These are phyloP conservation scores for Thermothelomyces thermophilus DNA, from an alignment of 2,329 filamentous ascomycete genomes.

Conservation along the genomic window DNA sequence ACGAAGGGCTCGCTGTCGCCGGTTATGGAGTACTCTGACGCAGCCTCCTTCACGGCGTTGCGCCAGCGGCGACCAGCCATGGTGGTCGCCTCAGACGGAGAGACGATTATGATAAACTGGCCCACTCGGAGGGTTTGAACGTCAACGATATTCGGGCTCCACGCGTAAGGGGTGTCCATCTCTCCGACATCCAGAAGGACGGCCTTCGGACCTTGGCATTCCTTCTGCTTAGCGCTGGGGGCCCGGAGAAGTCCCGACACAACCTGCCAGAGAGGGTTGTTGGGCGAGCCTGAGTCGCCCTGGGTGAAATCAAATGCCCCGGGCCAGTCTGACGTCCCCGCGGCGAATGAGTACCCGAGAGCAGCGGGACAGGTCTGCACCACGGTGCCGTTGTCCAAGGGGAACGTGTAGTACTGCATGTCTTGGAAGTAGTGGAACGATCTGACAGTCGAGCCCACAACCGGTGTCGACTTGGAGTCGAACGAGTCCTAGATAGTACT, in stretches of 20 bases:
- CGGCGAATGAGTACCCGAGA: constrained; percentile 83
- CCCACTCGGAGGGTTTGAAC: constrained; percentile 78
- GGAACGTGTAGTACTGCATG: constrained; percentile 67
- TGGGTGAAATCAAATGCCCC: constrained; percentile 88
- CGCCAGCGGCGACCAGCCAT: constrained; percentile 90
- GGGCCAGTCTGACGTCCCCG: constrained; percentile 82
- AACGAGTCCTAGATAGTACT: constrained; percentile 46
- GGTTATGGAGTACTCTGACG: constrained; percentile 35
- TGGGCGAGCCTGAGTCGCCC: constrained; percentile 62
- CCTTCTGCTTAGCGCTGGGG: constrained; percentile 61
- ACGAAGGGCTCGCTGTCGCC: constrained; percentile 53
- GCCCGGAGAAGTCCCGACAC: constrained; percentile 64
- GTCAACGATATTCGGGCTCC: constrained; percentile 85
- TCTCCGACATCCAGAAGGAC: constrained; percentile 83
- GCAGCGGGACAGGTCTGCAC: constrained; percentile 77
- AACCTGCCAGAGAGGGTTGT: constrained; percentile 71
- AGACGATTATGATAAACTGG: constrained; percentile 77
- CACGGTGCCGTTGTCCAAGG: constrained; percentile 61
- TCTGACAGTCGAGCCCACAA: constrained; percentile 60
- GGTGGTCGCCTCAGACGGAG: constrained; percentile 80
- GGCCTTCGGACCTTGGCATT: constrained; percentile 75
- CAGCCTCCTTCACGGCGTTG: constrained; percentile 53
- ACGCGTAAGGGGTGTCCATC: constrained; percentile 66
- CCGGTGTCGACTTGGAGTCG: constrained; percentile 38
- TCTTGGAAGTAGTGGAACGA: constrained; percentile 78